A percentile compares a stretch with the other conserved stretches of the same genome.
Evolutionary conservation across 305 asterid species (phyloP).

Genomic region (Galium porrigens): DNA sequence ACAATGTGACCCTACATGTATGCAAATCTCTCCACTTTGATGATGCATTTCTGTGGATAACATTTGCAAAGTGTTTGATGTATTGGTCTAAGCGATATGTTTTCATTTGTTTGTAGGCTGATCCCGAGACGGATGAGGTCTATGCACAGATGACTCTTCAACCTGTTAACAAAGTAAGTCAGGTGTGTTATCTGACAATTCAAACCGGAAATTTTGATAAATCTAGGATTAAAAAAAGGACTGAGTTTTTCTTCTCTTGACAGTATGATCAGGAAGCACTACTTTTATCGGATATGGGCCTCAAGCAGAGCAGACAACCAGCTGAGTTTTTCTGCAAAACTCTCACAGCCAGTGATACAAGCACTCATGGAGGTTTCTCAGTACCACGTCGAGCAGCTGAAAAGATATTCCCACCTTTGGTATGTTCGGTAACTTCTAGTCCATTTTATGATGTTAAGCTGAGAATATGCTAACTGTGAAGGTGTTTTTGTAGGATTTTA

Average conservation of each 20-base stretch:
- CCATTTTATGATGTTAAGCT: not conserved
- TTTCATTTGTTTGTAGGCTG: constrained; percentile 48
- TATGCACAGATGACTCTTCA: constrained; percentile 98
- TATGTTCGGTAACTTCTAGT: constrained; percentile 20
- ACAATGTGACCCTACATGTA: constrained; percentile 84
- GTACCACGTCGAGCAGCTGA: constrained; percentile 99
- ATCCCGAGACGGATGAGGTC: constrained; percentile 90
- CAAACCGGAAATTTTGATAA: not conserved
- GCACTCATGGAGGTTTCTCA: constrained; percentile 97
- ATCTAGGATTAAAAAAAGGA: constrained; percentile 11
- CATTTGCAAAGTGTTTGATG: not conserved
- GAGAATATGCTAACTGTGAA: constrained; percentile 9
- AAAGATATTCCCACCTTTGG: constrained; percentile 94
- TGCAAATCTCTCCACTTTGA: constrained; percentile 9
- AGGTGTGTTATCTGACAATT: constrained; percentile 14
- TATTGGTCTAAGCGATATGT: constrained; percentile 7
- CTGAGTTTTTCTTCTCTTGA: constrained; percentile 12
- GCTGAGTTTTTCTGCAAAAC: constrained; percentile 88
- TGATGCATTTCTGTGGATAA: constrained; percentile 6
- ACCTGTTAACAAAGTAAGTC: constrained; percentile 72
- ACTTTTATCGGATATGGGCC: constrained; percentile 72
- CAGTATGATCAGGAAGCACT: constrained; percentile 93
- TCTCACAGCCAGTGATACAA: constrained; percentile 91
- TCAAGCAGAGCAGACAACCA: constrained; percentile 77
- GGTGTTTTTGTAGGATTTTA: constrained; percentile 48